Conservation (phyloP, 495 filamentous ascomycete genomes). For the Xylaria castorea region DNA sequence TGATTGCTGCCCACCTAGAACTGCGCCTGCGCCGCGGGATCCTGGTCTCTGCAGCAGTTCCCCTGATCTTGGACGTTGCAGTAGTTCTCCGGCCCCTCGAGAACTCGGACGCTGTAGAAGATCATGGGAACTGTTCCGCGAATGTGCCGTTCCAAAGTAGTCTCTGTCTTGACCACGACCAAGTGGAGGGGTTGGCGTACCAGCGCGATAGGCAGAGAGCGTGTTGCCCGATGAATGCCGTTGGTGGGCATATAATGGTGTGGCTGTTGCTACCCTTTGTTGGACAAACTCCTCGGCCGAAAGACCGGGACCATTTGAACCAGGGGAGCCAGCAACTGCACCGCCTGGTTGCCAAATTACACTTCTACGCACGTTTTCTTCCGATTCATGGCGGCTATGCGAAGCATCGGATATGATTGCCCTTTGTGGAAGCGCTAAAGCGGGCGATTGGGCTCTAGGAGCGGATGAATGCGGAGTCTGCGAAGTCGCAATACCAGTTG, state of each 20-base stretch:
- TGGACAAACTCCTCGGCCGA: conserved; percentile 86
- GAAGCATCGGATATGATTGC: conserved; percentile 46
- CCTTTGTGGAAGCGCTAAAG: conserved; percentile 47
- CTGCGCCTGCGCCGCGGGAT: conserved; percentile 40
- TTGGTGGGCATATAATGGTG: conserved; percentile 62
- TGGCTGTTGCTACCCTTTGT: conserved; percentile 67
- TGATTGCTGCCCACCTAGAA: conserved; percentile 44
- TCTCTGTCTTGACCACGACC: conserved; percentile 34
- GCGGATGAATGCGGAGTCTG: not conserved
- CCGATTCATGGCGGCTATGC: conserved; percentile 53
- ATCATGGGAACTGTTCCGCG: conserved; percentile 53
- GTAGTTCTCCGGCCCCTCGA: conserved; percentile 44
- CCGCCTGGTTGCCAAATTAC: conserved; percentile 81
- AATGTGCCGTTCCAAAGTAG: conserved; percentile 45
- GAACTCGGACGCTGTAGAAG: conserved; percentile 48
- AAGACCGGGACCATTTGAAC: conserved; percentile 50
- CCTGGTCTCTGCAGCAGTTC: conserved; percentile 39
- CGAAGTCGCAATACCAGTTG: conserved; percentile 8
- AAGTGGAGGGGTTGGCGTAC: conserved; percentile 53
- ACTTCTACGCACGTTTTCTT: conserved; percentile 62
- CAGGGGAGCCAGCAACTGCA: conserved; percentile 47
- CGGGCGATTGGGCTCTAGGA: conserved; percentile 49
- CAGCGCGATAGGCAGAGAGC: conserved; percentile 52
- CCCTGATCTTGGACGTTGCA: conserved; percentile 39
- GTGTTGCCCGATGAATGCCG: conserved; percentile 63